phyloP scores from a whole-genome alignment of 306 rosid species.

The Cajanus cajan region DNA sequence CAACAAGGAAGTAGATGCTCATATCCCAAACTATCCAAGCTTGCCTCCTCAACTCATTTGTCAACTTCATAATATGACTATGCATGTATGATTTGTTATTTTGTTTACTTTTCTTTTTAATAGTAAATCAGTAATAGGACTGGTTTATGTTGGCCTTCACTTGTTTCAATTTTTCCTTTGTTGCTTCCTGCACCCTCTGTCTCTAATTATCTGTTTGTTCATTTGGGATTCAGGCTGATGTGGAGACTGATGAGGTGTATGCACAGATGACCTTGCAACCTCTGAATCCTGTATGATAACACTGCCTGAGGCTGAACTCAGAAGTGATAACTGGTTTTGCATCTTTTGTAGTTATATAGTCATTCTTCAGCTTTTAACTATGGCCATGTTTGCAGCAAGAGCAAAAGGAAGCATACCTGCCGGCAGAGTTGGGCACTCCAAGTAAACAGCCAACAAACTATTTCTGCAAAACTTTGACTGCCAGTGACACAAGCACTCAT shows the following conservation, averaged over 20 bases:
- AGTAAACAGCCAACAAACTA: slow-evolving; percentile 96
- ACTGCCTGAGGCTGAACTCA: neutral
- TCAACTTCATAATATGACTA: slow-evolving; percentile 95
- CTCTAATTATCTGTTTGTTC: slow-evolving; percentile 19
- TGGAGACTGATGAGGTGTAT: slow-evolving; percentile 86
- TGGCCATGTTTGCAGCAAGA: slow-evolving; percentile 64
- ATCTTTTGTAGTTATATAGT: slow-evolving; percentile 1
- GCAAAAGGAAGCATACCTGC: slow-evolving; percentile 92
- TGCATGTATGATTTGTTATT: slow-evolving; percentile 69
- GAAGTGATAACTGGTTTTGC: neutral
- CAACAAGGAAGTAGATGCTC: slow-evolving; percentile 88
- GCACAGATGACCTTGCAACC: slow-evolving; percentile 99
- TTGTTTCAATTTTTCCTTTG: neutral
- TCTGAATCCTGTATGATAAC: slow-evolving; percentile 63
- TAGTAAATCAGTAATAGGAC: neutral
- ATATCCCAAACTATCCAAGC: slow-evolving; percentile 90
- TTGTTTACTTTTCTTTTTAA: too few relatives aligned
- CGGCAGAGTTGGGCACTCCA: slow-evolving; percentile 81
- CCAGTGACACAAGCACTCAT: slow-evolving; percentile 98
- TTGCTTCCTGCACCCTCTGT: slow-evolving; percentile 3
- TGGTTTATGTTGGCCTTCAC: slow-evolving; percentile 20
- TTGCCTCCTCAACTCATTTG: slow-evolving; percentile 94
- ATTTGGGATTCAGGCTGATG: slow-evolving; percentile 70
- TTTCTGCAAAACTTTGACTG: slow-evolving; percentile 94
- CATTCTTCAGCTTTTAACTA: slow-evolving; percentile 25